Evolutionary conservation across 192 early-diverging fungal species (phyloP), one percentile per base, ranked within the genome.

Genomic region (Allomyces macrogynus): DNA sequence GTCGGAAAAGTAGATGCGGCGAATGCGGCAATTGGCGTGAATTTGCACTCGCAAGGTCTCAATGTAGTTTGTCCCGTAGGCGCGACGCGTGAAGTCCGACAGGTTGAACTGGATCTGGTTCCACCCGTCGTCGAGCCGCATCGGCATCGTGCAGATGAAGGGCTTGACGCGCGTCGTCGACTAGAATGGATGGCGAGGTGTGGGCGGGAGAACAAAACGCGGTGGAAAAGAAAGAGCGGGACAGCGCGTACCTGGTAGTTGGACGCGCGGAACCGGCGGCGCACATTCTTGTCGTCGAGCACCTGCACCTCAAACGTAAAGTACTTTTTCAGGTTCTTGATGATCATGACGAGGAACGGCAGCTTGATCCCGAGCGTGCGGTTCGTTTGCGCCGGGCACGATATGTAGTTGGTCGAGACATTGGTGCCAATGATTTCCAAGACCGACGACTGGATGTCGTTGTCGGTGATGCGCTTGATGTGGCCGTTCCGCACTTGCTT

Each of bases 31-130:
- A 74, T 87, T 97, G 43, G 94, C 92, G 73, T 97, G 90, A 44
- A 97, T 80, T 57, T 88, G 89, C 49, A 95, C 85, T 57, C 94
- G 78, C 24, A 83, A 75, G 0, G 89, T 93, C 73, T 97, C 92
- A 40, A 80, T 83, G 70, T 92, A 91, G 62, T 82, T 80, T 26
- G 91, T 91, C 25, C 90, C 92, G 71, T 93, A 97, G 0, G 86
- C 85, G n/a, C 87, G 80, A 44, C 83, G 76, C 5, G 89, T 88
- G 72, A 89, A 89, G 67, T 91, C 89, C 1, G 81, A 85, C 66
- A 97, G 69, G 68, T 97, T 89, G 69, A 97, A 81, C 64, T 87
- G 86, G 66, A 97, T 83, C 71, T 97, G 89, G 71, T 97, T 97
- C 94, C 94, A 97, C 10, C 91, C 92, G 65, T 86, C 80, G 67